Conservation (phyloP, 768 basidiomycete species). For the Russula brevipes region DNA sequence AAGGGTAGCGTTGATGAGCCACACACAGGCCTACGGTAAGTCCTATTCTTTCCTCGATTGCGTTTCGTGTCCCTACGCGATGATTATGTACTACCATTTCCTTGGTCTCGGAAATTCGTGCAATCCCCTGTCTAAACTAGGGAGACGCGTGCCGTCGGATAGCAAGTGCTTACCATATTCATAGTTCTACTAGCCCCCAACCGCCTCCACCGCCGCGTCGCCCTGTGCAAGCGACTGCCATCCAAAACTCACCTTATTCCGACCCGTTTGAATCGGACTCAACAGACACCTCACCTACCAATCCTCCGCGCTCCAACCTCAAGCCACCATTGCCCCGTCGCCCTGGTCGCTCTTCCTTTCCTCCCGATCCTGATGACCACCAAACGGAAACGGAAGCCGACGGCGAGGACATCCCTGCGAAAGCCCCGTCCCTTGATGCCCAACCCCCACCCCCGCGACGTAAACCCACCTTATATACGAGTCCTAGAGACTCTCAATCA, state of each 20-base stretch:
- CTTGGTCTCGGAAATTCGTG: not conserved
- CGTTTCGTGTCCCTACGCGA: not conserved
- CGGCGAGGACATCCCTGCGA: conserved; percentile 1
- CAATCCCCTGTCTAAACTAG: too few relatives aligned
- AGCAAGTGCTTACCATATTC: conserved; percentile 1
- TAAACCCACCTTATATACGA: not conserved
- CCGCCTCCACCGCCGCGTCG: conserved; percentile 1
- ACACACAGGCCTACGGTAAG: conserved; percentile 5
- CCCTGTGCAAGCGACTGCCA: not conserved
- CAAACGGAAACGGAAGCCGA: conserved; percentile 3
- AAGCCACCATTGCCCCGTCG: conserved; percentile 17
- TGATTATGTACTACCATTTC: not conserved
- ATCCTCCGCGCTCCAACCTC: not conserved
- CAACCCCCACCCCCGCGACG: not conserved
- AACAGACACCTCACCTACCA: not conserved
- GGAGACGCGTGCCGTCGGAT: not conserved
- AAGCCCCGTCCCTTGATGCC: not conserved
- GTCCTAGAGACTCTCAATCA: not conserved
- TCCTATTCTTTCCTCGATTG: not conserved
- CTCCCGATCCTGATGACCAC: conserved; percentile 10
- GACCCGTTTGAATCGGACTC: conserved; percentile 12
- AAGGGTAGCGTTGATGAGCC: not conserved
- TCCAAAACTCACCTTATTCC: not conserved
- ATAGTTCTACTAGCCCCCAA: conserved; percentile 1
- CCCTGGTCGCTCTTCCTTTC: conserved; percentile 7